Base-by-base conservation (phyloP, 2,329 filamentous ascomycete species). In the Colletotrichum sojae region DNA sequence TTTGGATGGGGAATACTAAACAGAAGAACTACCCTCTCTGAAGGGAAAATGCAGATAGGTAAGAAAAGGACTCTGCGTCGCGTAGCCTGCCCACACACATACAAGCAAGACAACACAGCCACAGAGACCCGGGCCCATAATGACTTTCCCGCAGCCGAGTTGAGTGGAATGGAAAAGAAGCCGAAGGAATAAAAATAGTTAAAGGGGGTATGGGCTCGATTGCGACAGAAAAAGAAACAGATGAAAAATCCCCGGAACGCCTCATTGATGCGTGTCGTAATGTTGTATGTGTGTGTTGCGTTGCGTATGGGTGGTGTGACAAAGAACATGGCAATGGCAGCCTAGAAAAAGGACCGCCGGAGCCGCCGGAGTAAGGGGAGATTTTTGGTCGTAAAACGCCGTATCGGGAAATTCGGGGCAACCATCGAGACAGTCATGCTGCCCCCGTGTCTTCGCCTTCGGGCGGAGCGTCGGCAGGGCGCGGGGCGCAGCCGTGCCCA, bases 181-280 rank as follows among this genome's bases (percentile, higher is more conserved):
- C 20, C 18, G n/a, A 20, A 9, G 16, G 12, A 12, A 22, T 12
- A 20, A 58, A 31, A 43, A 31, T 36, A 69, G 56, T 52, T 58
- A 31, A 52, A 48, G 36, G 31, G 48, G 55, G 56, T 61, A 67
- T 67, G 62, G 46, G 61, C 60, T 54, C 31, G 31, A 10, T 36
- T 36, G 31, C 31, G 31, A 36, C 43, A 45, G 51, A 58, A 20
- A 54, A 45, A 49, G 54, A 20, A 65, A 51, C 40, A 59, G 39
- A 18, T 69, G 27, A 65, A 20, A 20, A 20, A 20, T 54, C 51
- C 61, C 67, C 43, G 36, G 45, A 69, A 69, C 67, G 67, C 67
- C 67, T 69, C 63, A 15, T 69, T 20, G 56, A 69, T 69, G 67
- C 67, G 62, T 61, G 31, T 67, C 63, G 63, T 69, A 60, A 65